Percentiles rank a stretch among this genome's conserved stretches.
Conservation (phyloP, 2,329 filamentous ascomycete species). For the Arthrinium phaeospermum region DNA sequence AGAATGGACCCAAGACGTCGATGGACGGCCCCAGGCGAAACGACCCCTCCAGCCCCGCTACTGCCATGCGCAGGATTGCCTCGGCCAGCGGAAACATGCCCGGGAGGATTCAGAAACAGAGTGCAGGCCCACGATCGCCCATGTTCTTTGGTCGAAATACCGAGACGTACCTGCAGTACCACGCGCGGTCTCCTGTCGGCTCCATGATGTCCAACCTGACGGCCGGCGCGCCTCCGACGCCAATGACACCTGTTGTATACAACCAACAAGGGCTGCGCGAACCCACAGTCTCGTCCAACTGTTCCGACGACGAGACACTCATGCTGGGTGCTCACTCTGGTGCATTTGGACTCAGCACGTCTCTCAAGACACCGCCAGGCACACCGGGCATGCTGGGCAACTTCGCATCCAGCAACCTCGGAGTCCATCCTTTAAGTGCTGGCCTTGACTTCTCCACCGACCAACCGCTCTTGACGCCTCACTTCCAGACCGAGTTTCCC, state of each 20-base stretch:
- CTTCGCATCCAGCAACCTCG: constrained; percentile 47
- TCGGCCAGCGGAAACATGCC: constrained; percentile 53
- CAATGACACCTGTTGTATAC: constrained; percentile 52
- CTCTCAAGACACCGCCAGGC: constrained; percentile 58
- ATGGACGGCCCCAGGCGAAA: constrained; percentile 52
- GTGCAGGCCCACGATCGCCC: constrained; percentile 48
- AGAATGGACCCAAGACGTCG: constrained; percentile 51
- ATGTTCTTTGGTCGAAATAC: constrained; percentile 51
- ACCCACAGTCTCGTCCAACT: constrained; percentile 44
- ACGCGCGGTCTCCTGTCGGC: constrained; percentile 49
- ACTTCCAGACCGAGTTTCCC: constrained; percentile 51
- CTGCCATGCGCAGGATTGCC: constrained; percentile 57
- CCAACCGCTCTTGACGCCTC: constrained; percentile 56
- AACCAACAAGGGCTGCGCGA: constrained; percentile 47
- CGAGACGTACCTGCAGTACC: constrained; percentile 50
- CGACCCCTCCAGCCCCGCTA: constrained; percentile 49
- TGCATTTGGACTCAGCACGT: constrained; percentile 40
- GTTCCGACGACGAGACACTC: constrained; percentile 46
- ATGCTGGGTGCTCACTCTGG: constrained; percentile 34
- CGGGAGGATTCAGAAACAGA: constrained; percentile 49
- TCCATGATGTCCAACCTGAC: constrained; percentile 43
- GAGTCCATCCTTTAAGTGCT: constrained; percentile 36
- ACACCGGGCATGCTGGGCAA: constrained; percentile 55
- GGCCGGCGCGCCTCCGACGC: constrained; percentile 53
- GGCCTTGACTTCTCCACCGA: constrained; percentile 46